Conservation (phyloP, 208 protist genomes). For the Acanthamoeba lenticulata region DNA sequence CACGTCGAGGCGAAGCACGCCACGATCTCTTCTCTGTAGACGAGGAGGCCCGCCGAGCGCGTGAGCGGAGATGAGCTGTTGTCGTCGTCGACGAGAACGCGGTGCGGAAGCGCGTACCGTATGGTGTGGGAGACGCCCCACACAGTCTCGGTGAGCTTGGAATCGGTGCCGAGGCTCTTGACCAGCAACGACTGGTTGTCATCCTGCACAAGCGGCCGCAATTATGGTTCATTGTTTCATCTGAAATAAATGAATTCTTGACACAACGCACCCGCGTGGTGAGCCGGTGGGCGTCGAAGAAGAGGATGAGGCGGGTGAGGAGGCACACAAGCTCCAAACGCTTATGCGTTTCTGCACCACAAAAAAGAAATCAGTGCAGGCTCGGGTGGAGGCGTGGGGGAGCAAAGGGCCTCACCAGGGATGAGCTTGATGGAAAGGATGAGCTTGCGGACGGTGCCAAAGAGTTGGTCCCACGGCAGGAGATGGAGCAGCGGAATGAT, state of each 20-base stretch:
- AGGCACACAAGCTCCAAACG: constrained; percentile 32
- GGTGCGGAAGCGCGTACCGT: not conserved
- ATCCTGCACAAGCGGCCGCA: not conserved
- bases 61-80: not conserved
- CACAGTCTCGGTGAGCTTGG: not conserved
- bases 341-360: constrained; percentile 41
- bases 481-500: constrained; percentile 18
- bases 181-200: not conserved
- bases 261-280: no score
- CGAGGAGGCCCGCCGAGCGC: no score
- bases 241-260: no score
- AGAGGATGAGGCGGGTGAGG: not conserved
- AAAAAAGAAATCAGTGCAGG: not conserved
- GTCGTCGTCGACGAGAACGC: no score
- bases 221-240: no score
- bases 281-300: constrained; percentile 15
- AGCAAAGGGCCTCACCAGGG: not conserved
- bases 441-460: constrained; percentile 6
- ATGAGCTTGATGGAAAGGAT: not conserved
- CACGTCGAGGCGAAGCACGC: not conserved
- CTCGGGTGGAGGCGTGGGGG: not conserved
- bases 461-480: not conserved
- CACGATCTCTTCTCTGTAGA: not conserved
- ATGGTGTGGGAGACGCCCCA: not conserved
- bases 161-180: not conserved